Base-by-base conservation (phyloP, 495 filamentous ascomycete species). In the Penicillium atrosanguineum region DNA sequence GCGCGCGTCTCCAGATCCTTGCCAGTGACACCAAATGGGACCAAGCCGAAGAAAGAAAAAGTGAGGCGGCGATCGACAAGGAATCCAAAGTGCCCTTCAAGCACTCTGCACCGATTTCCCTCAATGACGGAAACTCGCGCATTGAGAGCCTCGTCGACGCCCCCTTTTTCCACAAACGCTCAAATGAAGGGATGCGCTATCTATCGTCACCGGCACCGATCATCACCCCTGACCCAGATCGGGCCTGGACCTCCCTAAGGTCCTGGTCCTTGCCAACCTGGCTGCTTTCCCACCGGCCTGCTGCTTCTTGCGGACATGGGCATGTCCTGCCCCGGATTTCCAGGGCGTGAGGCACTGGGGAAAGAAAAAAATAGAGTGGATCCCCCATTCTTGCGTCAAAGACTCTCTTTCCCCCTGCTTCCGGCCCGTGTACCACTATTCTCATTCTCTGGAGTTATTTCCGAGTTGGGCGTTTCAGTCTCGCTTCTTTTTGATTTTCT, bases 1-100 rank as follows among this genome's bases (percentile, higher is more conserved):
- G 65, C 68, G 65, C 65, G 65, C 28, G 47, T 31, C 20, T 49
- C 25, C 37, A 14, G 26, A 6, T 25, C 26, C 37, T 16, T 40
- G 7, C 31, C 15, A 18, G 7, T 31, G 18, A 21, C 14, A 28
- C 42, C 19, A 16, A 15, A 26, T 19, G 23, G 42, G 7, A 44
- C 14, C 42, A 28, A 44, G 20, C 19, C 11, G 5, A 4, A 44
- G 15, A 59, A 60, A 62, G 58, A 41, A 67, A 67, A 67, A 61
- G 53, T 59, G 60, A 68, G 65, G 62, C 62, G 57, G 29, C 60
- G 62, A 63, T 59, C 6, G 19, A 36, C 23, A 18, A 40, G 19
- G 37, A 38, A 14, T 4, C 31, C 31, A 0, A 34, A 12, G 7
- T 34, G 31, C 31, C 31, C 11, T 14, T 34, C 31, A 34, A 34